Evolutionary conservation across 257 asterid genomes (phyloP).

Genomic region (Solanum sitiens): DNA sequence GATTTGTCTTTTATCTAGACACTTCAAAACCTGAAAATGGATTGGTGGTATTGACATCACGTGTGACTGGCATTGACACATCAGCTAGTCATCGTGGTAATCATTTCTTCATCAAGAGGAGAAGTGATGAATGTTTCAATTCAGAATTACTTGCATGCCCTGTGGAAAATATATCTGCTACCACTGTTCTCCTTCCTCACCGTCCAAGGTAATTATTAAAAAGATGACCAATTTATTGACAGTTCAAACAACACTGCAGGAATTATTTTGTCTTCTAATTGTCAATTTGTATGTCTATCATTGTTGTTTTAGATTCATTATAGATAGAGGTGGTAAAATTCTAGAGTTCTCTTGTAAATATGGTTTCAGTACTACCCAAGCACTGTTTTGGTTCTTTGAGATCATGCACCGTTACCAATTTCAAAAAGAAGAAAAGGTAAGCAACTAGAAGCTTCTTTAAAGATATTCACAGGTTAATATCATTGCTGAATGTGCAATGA

Average conservation of each 20-base stretch:
- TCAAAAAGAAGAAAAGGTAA: background rate
- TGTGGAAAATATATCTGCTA: constrained; percentile 51
- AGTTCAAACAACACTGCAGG: background rate
- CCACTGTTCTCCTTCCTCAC: constrained; percentile 67
- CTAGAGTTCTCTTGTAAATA: background rate
- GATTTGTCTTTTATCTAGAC: constrained; percentile 76
- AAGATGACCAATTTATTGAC: background rate
- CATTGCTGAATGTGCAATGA: background rate
- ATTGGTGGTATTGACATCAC: constrained; percentile 55
- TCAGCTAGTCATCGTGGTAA: constrained; percentile 89
- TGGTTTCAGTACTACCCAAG: background rate
- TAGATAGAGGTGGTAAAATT: background rate
- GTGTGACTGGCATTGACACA: constrained; percentile 66
- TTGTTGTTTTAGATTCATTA: background rate
- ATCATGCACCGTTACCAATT: background rate
- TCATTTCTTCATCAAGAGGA: constrained; percentile 72
- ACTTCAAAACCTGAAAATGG: constrained; percentile 57
- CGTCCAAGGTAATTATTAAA: constrained; percentile 54
- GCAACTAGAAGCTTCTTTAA: background rate
- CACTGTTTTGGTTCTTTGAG: background rate
- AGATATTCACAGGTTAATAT: background rate
- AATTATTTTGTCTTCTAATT: background rate
- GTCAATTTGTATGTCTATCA: background rate
- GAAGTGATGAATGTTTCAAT: constrained; percentile 76
- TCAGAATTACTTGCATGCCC: constrained; percentile 87